phyloP scores from a whole-genome alignment of 805 yeast species.

The Torulaspora indica region DNA sequence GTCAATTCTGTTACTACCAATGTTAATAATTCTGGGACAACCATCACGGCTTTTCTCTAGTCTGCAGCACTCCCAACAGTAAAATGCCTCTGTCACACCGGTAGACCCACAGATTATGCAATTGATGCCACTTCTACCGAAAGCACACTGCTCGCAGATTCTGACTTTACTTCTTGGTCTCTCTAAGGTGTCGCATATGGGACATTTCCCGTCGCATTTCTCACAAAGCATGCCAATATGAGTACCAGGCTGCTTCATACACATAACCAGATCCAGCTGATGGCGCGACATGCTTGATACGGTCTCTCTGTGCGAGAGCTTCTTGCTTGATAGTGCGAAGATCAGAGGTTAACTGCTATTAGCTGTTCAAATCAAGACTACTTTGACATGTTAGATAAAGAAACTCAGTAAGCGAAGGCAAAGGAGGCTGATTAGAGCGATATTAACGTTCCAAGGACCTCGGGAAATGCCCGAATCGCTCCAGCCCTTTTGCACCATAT shows the following conservation, averaged over 20 bases:
- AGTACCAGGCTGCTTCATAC: slow-evolving; percentile 81
- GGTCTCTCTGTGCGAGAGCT: background rate
- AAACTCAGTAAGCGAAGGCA: slow-evolving; percentile 10
- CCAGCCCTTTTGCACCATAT: slow-evolving; percentile 50
- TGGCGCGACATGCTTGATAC: slow-evolving; percentile 67
- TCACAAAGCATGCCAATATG: slow-evolving; percentile 67
- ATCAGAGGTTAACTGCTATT: background rate
- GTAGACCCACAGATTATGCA: slow-evolving; percentile 72
- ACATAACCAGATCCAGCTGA: slow-evolving; percentile 77
- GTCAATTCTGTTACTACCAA: slow-evolving; percentile 73
- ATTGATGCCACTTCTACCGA: slow-evolving; percentile 55
- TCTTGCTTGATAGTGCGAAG: background rate
- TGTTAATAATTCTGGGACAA: slow-evolving; percentile 77
- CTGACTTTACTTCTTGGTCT: slow-evolving; percentile 62
- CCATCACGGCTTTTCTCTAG: slow-evolving; percentile 84
- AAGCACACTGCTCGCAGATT: slow-evolving; percentile 81
- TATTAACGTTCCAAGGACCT: background rate
- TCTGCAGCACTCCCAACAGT: slow-evolving; percentile 79
- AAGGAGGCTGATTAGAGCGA: slow-evolving; percentile 10
- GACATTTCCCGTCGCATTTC: slow-evolving; percentile 89
- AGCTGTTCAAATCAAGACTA: background rate
- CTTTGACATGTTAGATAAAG: background rate
- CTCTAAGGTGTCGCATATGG: slow-evolving; percentile 81
- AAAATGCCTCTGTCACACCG: slow-evolving; percentile 68
- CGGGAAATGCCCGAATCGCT: slow-evolving; percentile 1